Evolutionary conservation across 352 stramenopile species (phyloP).

Genomic region (Ophiocytium majus): DNA sequence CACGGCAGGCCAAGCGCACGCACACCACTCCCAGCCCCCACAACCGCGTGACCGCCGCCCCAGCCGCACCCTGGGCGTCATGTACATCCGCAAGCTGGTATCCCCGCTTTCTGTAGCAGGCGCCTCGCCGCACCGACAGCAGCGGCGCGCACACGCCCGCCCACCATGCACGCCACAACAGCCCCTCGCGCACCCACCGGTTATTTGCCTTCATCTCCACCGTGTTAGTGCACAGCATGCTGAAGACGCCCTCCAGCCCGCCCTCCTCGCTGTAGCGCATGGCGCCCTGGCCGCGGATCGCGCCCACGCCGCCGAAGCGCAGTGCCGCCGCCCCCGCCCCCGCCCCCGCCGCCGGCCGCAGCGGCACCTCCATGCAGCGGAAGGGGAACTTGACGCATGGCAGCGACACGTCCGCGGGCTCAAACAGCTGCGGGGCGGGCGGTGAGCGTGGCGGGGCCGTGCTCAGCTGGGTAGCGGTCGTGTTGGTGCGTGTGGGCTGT

Average conservation of each 20-base stretch:
- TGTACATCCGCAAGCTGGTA: too few relatives aligned
- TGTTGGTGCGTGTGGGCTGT: too few relatives aligned
- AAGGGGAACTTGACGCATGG: conserved; percentile 53
- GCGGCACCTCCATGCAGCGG: conserved; percentile 45
- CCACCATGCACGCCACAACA: too few relatives aligned
- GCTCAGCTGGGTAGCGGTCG: too few relatives aligned
- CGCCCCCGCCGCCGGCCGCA: conserved; percentile 28
- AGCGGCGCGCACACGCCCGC: too few relatives aligned
- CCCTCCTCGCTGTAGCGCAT: not conserved
- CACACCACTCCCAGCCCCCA: too few relatives aligned
- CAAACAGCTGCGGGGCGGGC: conserved; percentile 47
- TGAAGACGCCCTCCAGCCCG: not conserved
- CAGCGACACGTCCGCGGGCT: conserved; percentile 36
- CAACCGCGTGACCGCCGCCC: too few relatives aligned
- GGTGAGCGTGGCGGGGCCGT: too few relatives aligned
- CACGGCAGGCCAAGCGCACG: too few relatives aligned
- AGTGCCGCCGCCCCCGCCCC: not conserved
- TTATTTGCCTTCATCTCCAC: conserved; percentile 15
- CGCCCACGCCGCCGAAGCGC: not conserved
- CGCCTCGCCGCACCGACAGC: too few relatives aligned
- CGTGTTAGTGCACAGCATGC: not conserved
- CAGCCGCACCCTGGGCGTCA: too few relatives aligned
- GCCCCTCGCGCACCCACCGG: not conserved
- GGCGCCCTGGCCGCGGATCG: not conserved
- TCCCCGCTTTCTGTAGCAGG: too few relatives aligned